Evolutionary conservation across 2,329 filamentous ascomycete species (phyloP), one percentile per base, ranked within the genome.

Genomic region (Scedosporium aurantiacum): DNA sequence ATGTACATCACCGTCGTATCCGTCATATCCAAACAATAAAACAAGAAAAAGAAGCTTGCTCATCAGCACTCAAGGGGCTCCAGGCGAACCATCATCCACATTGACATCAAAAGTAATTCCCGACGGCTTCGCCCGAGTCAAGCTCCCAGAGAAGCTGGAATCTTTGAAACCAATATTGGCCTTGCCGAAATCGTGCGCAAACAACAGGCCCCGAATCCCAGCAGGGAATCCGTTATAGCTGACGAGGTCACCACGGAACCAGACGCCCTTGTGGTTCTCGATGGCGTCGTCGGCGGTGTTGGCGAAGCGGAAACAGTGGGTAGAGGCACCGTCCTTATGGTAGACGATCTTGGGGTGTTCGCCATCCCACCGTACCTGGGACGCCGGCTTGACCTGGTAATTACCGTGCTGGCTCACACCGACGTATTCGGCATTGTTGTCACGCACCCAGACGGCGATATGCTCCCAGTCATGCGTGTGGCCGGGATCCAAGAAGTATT

Each of bases 391-490:
- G 57, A 69, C 58, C 37, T 70, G 63, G 63, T 69, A 74, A 14
- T 64, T 57, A 16, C 72, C 73, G 65, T 74, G 72, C 63, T 68
- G 66, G 54, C 70, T 72, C 5, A 65, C 69, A 25, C 62, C 67
- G 2, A 73, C 72, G 60, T 67, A 71, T 60, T 68, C 61, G 28
- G 68, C 65, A 56, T 59, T 59, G 57, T 66, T 64, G 62, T 69
- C 63, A 27, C 65, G 64, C 2, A 69, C 69, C 71, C 72, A 75
- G 8, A 70, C 67, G 41, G 64, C 63, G 28, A 74, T 67, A 65
- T 73, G 70, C 68, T 74, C 72, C 72, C 72, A 74, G 68, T 75
- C 73, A 66, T 78, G 73, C 4, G 68, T 69, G 67, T 78, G 75
- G 2, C 66, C 66, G 57, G 70, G 70, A 50, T 70, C 54, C 18